Base-by-base conservation (phyloP, 345 rosid species). In the Balakata baccata region DNA sequence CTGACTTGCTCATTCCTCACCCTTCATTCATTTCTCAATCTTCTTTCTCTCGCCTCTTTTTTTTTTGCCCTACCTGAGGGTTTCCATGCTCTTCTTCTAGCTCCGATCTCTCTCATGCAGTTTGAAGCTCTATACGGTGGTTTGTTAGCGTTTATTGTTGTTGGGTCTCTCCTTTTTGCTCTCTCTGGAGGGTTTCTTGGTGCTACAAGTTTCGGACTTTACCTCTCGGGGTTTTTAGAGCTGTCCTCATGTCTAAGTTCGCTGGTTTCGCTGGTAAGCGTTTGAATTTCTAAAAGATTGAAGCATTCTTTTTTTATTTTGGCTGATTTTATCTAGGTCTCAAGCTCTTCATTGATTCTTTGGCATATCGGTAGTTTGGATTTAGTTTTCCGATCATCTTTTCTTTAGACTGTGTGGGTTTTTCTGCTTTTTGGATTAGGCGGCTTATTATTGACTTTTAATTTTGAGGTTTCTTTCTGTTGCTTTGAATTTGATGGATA, bases 21-120 rank as follows among this genome's bases (percentile, higher is more conserved):
- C 74, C 14, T 61, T 69, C 64, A 39, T 72, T 56, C 83, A 37
- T 50, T 51, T 73, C 67, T 41, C 46, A 11, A 7, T 41, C 52
- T n/a, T 63, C 34, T 22, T 39, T 49, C 46, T 64, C 34, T 29
- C 9, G 20, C 18, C 0, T 11, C 47, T 6, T 3, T 5, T 34
- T 52, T 92, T 92, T 93, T 91, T 88, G 84, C 99, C 99, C 98
- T 90, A 84, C 86, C 74, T 74, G 62, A 74, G 96, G 98, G 98
- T 90, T 92, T 64, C 75, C 47, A 11, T 47, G 56, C 61, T 62
- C 81, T 64, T 62, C 81, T 64, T 71, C 34, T 46, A 62, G 77
- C 86, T 77, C 74, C 38, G n/a, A 76, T 39, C 58, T 75, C 49
- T 78, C 85, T 86, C 84, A 95, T 94, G 96, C 85, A 80, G 69